Percentiles rank a stretch among this genome's conserved stretches.
These are phyloP conservation scores for Malus hybrid DNA, from an alignment of 331 rosid species.

Conservation along the genomic window DNA sequence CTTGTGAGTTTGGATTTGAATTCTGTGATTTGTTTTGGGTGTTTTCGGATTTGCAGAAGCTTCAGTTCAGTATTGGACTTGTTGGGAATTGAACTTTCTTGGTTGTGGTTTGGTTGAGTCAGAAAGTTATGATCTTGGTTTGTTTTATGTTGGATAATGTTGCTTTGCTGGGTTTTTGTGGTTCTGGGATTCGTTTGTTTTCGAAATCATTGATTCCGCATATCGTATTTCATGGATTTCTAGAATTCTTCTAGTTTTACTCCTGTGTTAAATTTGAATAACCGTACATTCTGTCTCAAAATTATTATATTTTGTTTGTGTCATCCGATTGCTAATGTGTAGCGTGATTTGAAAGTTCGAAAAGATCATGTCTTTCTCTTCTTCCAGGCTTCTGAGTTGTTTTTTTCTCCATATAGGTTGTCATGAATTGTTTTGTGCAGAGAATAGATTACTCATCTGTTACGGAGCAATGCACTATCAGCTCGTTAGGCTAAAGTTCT, in stretches of 20 bases:
- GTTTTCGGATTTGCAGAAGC: neutral
- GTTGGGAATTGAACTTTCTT: neutral
- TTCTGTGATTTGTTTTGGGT: neutral
- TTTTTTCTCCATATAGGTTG: neutral
- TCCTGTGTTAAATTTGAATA: too few species aligned
- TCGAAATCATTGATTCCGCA: neutral
- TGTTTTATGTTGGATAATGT: neutral
- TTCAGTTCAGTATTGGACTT: conserved; percentile 7
- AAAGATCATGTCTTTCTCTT: too few species aligned
- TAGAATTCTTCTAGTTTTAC: too few species aligned
- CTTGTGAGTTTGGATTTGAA: conserved; percentile 11
- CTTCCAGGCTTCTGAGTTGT: too few species aligned
- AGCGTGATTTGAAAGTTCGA: too few species aligned
- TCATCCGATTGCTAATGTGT: too few species aligned
- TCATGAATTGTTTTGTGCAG: neutral
- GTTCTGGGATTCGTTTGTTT: neutral
- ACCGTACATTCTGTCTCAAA: too few species aligned
- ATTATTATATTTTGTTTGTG: neutral
- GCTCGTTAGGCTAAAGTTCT: neutral
- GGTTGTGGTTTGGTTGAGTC: neutral
- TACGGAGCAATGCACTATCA: neutral
- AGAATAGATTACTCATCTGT: neutral
- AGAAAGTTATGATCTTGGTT: neutral
- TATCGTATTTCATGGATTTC: too few species aligned
- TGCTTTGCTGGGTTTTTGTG: neutral